Evolutionary conservation across 371 early-diverging fungal genomes (phyloP), one percentile per base, ranked within the genome.

Genomic region (Mucor piriformis): DNA sequence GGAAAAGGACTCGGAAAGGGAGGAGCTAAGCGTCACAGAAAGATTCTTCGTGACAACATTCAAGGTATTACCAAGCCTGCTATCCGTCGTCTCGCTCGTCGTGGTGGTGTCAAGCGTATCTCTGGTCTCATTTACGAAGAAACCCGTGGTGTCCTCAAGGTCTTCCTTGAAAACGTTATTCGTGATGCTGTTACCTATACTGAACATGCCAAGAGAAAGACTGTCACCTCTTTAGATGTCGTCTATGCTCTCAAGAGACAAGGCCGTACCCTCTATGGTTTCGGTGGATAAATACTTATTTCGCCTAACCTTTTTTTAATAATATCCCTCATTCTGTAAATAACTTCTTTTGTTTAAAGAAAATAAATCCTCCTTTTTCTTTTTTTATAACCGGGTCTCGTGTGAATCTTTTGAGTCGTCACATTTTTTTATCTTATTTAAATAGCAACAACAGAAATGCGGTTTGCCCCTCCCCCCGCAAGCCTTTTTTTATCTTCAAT

Each of bases 71-170:
- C 97, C 74, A 99, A 99, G 91, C 99, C 99, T 61, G 99, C 99
- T 72, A 98, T 99, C 74, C 98, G 99, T 83, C 96, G 99, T 91
- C 96, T 99, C 60, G 99, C 99, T 50, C 95, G 99, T 78, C 96
- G 99, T 93, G 99, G 99, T 76, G 99, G 99, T 91, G 99, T 99
- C 78, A 99, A 99, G 90, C 95, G 99, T 91, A 97, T 99, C 84
- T 96, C 96, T 55, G 97, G 96, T 58, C 94, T 97, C 62, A 98
- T 98, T 81, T 99, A 99, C 84, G 96, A 97, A 77, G 99, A 99
- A 80, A 98, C 99, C 70, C 95, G 98, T 78, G 87, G 86, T 67
- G 96, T 98, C 70, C 89, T 98, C 76, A 96, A 93, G 92, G 87
- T 85, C 56, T 99, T 99, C 88, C 90, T 99, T 61, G 98, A 98